Conservation (phyloP, 495 filamentous ascomycete species). For the Terfezia boudieri region DNA sequence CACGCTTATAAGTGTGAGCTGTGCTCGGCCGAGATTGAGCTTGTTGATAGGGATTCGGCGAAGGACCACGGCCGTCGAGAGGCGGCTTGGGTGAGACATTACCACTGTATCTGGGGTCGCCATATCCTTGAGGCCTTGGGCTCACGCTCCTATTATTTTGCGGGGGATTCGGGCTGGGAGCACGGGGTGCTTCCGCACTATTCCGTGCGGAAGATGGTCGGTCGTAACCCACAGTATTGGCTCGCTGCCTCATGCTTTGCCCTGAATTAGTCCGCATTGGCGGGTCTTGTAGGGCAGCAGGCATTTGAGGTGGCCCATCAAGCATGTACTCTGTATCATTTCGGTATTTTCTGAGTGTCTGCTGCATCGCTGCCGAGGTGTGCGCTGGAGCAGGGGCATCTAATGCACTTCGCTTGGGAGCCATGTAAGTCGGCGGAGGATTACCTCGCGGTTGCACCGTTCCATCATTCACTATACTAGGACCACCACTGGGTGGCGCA, state of each 20-base stretch:
- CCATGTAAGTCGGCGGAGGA: slow-evolving; percentile 69
- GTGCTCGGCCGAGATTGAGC: too few species aligned
- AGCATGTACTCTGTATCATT: slow-evolving; percentile 61
- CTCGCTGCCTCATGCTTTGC: slow-evolving; percentile 12
- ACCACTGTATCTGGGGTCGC: slow-evolving; percentile 11
- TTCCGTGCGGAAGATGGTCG: slow-evolving; percentile 10
- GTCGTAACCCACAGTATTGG: slow-evolving; percentile 15
- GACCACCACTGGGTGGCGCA: slow-evolving; percentile 29
- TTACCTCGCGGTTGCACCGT: slow-evolving; percentile 35
- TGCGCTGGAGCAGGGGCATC: slow-evolving; percentile 81
- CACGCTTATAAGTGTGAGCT: slow-evolving; percentile 9
- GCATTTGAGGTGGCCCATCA: slow-evolving; percentile 24
- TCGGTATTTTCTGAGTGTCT: not conserved
- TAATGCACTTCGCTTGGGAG: slow-evolving; percentile 44
- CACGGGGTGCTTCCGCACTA: slow-evolving; percentile 22
- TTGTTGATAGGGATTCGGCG: slow-evolving; percentile 9
- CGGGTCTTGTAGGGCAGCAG: slow-evolving; percentile 14
- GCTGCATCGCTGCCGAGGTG: slow-evolving; percentile 75
- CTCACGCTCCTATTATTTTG: slow-evolving; percentile 30
- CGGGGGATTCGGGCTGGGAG: slow-evolving; percentile 20
- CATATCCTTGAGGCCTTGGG: slow-evolving; percentile 27
- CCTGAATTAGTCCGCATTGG: slow-evolving; percentile 17
- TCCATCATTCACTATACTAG: slow-evolving; percentile 28
- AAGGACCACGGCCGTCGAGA: not conserved
- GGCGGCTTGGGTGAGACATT: not conserved